Percentiles rank a stretch among this genome's conserved stretches.
Conservation (phyloP, 805 yeast species). For the Candida montana region DNA sequence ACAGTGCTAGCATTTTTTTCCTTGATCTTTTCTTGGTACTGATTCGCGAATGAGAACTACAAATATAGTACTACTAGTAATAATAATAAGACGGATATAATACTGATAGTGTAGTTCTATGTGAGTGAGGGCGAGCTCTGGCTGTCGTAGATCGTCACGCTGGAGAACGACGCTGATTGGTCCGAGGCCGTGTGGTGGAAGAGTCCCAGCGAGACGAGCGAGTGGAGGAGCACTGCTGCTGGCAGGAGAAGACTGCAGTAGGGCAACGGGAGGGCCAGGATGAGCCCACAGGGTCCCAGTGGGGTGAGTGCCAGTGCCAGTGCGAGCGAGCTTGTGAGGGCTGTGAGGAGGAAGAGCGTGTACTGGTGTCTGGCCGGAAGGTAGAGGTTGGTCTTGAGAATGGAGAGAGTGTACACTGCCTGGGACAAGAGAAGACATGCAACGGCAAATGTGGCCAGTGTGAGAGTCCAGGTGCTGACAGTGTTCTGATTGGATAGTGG, state of each 20-base stretch:
- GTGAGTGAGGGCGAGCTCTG: not conserved
- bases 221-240: not conserved
- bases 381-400: slow-evolving; percentile 80
- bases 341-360: not conserved
- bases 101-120: no score
- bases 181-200: not conserved
- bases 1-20: not conserved
- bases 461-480: no score
- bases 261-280: slow-evolving; percentile 2
- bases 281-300: not conserved
- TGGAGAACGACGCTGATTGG: not conserved
- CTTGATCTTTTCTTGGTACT: not conserved
- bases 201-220: not conserved
- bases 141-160: slow-evolving; percentile 15
- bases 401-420: slow-evolving; percentile 48
- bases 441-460: slow-evolving; percentile 19
- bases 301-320: not conserved
- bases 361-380: slow-evolving; percentile 5
- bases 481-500: no score
- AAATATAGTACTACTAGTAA: no score
- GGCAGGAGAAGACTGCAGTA: slow-evolving; percentile 1
- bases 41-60: not conserved
- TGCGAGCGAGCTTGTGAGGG: not conserved
- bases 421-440: no score
- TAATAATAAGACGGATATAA: no score